A percentile compares a stretch with the other conserved stretches of the same genome.
These are phyloP conservation scores for Ogataea haglerorum DNA, from an alignment of 805 yeast species.

Conservation along the genomic window DNA sequence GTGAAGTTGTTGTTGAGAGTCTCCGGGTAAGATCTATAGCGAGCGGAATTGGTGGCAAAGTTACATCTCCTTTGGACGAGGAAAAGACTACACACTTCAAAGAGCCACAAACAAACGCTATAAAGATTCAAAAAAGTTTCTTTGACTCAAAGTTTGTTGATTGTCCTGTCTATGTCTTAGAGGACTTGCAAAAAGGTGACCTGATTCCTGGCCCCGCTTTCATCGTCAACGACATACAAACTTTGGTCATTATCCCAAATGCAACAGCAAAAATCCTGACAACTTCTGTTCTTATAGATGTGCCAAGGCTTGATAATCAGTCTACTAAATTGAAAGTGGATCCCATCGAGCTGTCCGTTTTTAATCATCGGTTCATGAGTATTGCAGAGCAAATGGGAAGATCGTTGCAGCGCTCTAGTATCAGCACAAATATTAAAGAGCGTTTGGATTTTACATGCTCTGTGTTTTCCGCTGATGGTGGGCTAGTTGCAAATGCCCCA, in stretches of 20 bases:
- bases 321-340: slow-evolving; percentile 40
- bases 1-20: slow-evolving; percentile 61
- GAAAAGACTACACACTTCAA: slow-evolving; percentile 17
- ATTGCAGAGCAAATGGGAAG: slow-evolving; percentile 50
- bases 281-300: slow-evolving; percentile 31
- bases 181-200: slow-evolving; percentile 49
- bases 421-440: slow-evolving; percentile 45
- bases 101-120: slow-evolving; percentile 41
- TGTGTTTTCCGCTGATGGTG: slow-evolving; percentile 42
- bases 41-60: slow-evolving; percentile 48
- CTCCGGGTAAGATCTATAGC: slow-evolving; percentile 61
- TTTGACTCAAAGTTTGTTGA: slow-evolving; percentile 40
- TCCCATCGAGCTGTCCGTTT: slow-evolving; percentile 43
- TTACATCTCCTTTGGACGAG: slow-evolving; percentile 5
- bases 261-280: slow-evolving; percentile 31
- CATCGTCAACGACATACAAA: slow-evolving; percentile 36
- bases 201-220: slow-evolving; percentile 46
- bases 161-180: slow-evolving; percentile 53
- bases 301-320: slow-evolving; percentile 19
- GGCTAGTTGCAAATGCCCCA: slow-evolving; percentile 27
- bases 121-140: slow-evolving; percentile 40
- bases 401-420: slow-evolving; percentile 42
- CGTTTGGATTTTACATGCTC: slow-evolving; percentile 48
- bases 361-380: slow-evolving; percentile 46
- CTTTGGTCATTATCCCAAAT: slow-evolving; percentile 34